Percentiles rank a stretch among this genome's conserved stretches.
phyloP scores from a whole-genome alignment of 805 yeast genomes.

The Candida cerambycidarum region DNA sequence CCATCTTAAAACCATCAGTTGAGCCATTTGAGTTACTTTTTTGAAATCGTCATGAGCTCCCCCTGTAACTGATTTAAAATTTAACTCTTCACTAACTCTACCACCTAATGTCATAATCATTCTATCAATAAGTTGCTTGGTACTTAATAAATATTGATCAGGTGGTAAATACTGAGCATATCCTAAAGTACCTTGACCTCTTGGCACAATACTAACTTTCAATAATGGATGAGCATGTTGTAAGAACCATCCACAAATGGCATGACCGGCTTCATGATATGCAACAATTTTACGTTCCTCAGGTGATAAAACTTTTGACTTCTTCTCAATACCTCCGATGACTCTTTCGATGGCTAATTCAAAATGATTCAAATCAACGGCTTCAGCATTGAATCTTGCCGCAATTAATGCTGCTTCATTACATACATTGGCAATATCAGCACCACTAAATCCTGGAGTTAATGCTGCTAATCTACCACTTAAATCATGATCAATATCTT shows the following conservation, averaged over 20 bases:
- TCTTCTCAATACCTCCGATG: slow-evolving; percentile 93
- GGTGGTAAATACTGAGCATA: slow-evolving; percentile 97
- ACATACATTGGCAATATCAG: slow-evolving; percentile 95
- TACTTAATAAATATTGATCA: slow-evolving; percentile 77
- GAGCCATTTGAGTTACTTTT: slow-evolving; percentile 92
- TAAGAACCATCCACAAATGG: slow-evolving; percentile 95
- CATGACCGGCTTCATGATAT: slow-evolving; percentile 98
- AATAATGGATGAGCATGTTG: slow-evolving; percentile 89
- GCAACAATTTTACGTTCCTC: slow-evolving; percentile 92
- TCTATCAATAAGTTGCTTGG: slow-evolving; percentile 77
- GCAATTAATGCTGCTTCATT: slow-evolving; percentile 98
- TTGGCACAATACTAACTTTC: slow-evolving; percentile 94
- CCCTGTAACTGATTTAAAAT: slow-evolving; percentile 87
- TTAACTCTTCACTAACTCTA: slow-evolving; percentile 91
- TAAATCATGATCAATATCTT: slow-evolving; percentile 35
- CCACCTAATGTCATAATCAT: slow-evolving; percentile 99
- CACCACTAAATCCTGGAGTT: slow-evolving; percentile 98
- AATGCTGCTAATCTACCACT: slow-evolving; percentile 90
- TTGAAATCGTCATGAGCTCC: slow-evolving; percentile 98
- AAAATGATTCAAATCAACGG: slow-evolving; percentile 75
- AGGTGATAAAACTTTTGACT: slow-evolving; percentile 75
- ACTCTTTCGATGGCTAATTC: slow-evolving; percentile 97
- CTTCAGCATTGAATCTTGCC: slow-evolving; percentile 74
- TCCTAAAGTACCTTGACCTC: slow-evolving; percentile 96
- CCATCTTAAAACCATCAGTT: slow-evolving; percentile 84